These are phyloP conservation scores for Iris pallida DNA, from an alignment of 116 monocot genomes.

Conservation along the genomic window DNA sequence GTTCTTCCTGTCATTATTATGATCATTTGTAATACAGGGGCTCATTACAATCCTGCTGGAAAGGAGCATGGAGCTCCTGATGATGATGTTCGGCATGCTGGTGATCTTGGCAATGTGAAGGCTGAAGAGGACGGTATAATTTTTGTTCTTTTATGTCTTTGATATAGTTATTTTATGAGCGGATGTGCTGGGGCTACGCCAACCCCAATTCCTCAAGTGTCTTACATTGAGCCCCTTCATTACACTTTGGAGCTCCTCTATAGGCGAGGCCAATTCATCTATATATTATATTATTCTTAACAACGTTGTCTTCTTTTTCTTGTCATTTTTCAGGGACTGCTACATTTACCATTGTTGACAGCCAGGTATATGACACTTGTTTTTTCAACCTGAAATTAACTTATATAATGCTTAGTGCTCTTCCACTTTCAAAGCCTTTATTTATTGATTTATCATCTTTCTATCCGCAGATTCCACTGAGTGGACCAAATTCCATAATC, in stretches of 20 bases:
- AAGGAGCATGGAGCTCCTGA: constrained; percentile 79
- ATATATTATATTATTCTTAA: not conserved
- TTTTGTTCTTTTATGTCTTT: not conserved
- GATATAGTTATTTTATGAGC: not conserved
- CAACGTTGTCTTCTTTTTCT: not conserved
- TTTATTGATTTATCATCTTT: not conserved
- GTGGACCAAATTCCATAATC: constrained; percentile 67
- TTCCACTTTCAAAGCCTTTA: not conserved
- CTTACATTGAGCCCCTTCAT: not conserved
- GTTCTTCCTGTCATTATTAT: not conserved
- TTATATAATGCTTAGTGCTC: too few relatives aligned
- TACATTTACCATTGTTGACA: constrained; percentile 39
- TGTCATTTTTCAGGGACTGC: constrained; percentile 48
- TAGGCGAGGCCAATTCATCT: not conserved
- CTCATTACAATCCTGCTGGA: constrained; percentile 80
- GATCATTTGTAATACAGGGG: constrained; percentile 34
- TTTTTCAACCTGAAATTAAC: not conserved
- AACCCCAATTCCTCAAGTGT: not conserved
- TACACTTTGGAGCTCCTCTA: not conserved
- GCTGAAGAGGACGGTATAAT: constrained; percentile 65
- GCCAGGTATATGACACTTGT: constrained; percentile 37
- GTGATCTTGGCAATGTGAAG: constrained; percentile 88
- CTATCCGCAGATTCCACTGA: constrained; percentile 56
- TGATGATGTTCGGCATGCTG: constrained; percentile 75
- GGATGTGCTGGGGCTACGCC: not conserved